Base-by-base conservation (phyloP, 805 yeast species). In the Saccharomycopsis sp. region DNA sequence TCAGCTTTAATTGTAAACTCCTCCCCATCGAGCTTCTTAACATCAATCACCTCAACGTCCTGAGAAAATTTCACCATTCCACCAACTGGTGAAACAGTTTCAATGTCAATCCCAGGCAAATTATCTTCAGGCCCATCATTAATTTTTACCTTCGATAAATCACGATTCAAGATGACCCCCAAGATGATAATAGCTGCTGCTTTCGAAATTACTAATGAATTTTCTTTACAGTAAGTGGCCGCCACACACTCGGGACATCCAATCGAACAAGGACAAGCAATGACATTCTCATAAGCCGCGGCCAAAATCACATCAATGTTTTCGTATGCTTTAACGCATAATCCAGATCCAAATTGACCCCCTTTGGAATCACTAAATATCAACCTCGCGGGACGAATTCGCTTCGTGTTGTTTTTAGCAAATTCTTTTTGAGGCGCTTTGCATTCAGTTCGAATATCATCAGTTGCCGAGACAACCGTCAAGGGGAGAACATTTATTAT, bases 371-470 rank as follows among this genome's bases (percentile, higher is more conserved):
- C 97, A 57, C 79, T 79, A 53, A 93, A 84, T 1, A 89, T 77
- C 40, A 93, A 64, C 43, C 98, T 67, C 0, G 95, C 95, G 0
- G 97, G 97, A 34, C 99, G 65, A 45, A 74, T 75, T 33, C 98
- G 66, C 14, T 63, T 61, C 0, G 90, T 73, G 56, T 84, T 84
- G 23, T 87, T 63, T 40, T 72, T 71, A 1, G 96, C 85, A 68
- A 90, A 85, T 58, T 93, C 99, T 56, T 93, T 93, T 53, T 88
- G 95, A 0, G 98, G 97, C 0, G 97, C 97, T 56, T 93, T 93
- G 62, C 99, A 93, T 61, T 93, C 99, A 0, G 97, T 86, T 37
- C 75, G 75, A 11, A 93, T 71, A 54, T 93, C 98, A 52, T 79
- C 83, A 3, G 75, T 72, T 1, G 86, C 85, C 14, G 85, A 79